A percentile compares a stretch with the other conserved stretches of the same genome.
These are phyloP conservation scores for Calycina herbarum DNA, from an alignment of 2,329 filamentous ascomycete species.

Conservation along the genomic window DNA sequence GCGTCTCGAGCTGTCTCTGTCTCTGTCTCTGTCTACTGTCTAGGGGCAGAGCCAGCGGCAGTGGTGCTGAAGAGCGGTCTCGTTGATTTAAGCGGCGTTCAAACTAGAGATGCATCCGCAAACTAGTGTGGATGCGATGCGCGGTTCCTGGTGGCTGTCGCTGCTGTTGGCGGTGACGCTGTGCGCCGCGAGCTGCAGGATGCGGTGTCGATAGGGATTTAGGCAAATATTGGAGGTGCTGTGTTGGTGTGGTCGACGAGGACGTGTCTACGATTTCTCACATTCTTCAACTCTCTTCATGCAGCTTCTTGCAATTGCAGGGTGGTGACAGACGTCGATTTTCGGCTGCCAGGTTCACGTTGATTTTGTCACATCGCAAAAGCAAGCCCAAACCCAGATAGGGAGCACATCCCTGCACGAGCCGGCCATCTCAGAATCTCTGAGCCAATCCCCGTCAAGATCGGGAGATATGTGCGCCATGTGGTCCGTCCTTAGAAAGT, in stretches of 20 bases:
- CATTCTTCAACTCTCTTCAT: not conserved
- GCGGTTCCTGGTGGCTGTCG: conserved; percentile 2
- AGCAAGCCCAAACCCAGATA: not conserved
- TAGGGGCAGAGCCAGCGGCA: not conserved
- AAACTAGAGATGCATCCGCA: conserved; percentile 3
- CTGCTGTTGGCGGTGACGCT: not conserved
- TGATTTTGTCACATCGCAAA: not conserved
- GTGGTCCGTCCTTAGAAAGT: not conserved
- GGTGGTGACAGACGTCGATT: not conserved
- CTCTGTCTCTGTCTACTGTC: not conserved
- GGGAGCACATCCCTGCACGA: not conserved
- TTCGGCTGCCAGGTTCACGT: not conserved
- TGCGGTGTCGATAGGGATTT: not conserved
- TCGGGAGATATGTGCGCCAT: not conserved
- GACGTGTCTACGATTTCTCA: not conserved
- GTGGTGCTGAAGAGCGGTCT: conserved; percentile 3
- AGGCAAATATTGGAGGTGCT: not conserved
- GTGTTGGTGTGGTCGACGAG: not conserved
- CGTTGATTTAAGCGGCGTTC: conserved; percentile 3
- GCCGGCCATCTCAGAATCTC: not conserved
- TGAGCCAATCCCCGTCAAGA: not conserved
- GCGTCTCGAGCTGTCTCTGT: not conserved
- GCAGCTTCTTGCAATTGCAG: not conserved
- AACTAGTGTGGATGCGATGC: conserved; percentile 2
- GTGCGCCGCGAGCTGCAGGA: not conserved